These are phyloP conservation scores for Sugiyamaella floridensis DNA, from an alignment of 805 yeast genomes.

Conservation along the genomic window DNA sequence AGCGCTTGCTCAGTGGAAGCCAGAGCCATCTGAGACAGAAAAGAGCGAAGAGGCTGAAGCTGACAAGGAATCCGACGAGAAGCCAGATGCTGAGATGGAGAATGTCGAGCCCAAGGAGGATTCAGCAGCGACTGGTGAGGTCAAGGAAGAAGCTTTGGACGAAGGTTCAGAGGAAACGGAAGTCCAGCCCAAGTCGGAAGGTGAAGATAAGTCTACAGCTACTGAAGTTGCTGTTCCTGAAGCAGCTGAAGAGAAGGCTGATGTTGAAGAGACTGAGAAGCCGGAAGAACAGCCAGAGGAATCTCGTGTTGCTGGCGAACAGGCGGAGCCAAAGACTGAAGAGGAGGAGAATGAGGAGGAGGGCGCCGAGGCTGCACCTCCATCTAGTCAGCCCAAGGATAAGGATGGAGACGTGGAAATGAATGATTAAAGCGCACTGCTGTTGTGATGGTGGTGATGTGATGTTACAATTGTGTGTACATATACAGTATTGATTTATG, in stretches of 20 bases:
- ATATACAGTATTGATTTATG: not conserved
- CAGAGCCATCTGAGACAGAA: slow-evolving; percentile 7
- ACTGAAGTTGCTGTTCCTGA: slow-evolving; percentile 2
- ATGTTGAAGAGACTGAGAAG: not conserved
- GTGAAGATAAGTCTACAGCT: not conserved
- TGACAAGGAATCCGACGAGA: slow-evolving; percentile 10
- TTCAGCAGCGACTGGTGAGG: not conserved
- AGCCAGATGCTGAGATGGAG: slow-evolving; percentile 5
- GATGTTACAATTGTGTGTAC: not conserved
- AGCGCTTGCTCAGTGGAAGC: slow-evolving; percentile 11
- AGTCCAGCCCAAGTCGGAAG: slow-evolving; percentile 13
- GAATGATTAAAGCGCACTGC: slow-evolving; percentile 10
- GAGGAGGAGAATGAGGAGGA: too few species aligned
- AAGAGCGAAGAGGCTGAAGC: slow-evolving; percentile 9
- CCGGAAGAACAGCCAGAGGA: not conserved
- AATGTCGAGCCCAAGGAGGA: slow-evolving; percentile 1
- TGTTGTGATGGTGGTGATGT: not conserved
- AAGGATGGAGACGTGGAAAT: slow-evolving; percentile 32
- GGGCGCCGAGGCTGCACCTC: slow-evolving; percentile 10
- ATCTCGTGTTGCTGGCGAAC: not conserved
- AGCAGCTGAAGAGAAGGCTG: not conserved
- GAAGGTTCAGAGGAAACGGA: slow-evolving; percentile 1
- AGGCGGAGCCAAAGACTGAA: slow-evolving; percentile 12
- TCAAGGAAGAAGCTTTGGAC: not conserved
- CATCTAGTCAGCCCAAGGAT: slow-evolving; percentile 15